Evolutionary conservation across 148 eudicot species (phyloP).

Genomic region (Dianthus caryophyllus): DNA sequence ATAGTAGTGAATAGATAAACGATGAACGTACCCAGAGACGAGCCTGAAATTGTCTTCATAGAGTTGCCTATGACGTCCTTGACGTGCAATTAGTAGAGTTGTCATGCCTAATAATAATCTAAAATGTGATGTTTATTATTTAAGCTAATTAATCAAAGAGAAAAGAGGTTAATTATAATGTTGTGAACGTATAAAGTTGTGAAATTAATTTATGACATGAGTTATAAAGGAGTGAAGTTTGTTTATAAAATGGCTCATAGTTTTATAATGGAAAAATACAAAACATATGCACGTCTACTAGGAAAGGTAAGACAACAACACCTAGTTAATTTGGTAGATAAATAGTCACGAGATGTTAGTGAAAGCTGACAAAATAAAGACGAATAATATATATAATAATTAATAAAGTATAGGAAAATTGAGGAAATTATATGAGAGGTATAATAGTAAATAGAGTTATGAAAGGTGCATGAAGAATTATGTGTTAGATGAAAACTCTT

Average conservation of each 20-base stretch:
- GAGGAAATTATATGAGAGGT: not conserved
- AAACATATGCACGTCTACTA: conserved; percentile 2
- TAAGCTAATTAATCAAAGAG: conserved; percentile 5
- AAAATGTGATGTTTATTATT: not conserved
- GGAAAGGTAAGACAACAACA: not conserved
- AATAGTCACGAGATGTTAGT: not conserved
- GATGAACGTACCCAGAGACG: conserved; percentile 32
- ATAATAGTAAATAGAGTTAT: not conserved
- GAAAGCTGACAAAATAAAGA: conserved; percentile 11
- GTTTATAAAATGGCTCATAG: not conserved
- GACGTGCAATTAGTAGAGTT: conserved; percentile 22
- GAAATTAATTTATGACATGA: not conserved
- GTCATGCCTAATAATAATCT: conserved; percentile 19
- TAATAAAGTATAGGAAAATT: not conserved
- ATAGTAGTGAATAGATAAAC: not conserved
- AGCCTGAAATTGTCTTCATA: conserved; percentile 34
- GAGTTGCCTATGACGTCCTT: conserved; percentile 37
- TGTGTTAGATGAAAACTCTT: not conserved
- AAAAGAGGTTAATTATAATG: not conserved
- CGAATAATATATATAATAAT: not conserved
- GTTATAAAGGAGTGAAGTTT: not conserved
- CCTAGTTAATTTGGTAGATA: not conserved
- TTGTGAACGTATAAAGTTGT: not conserved
- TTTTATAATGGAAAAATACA: conserved; percentile 4
- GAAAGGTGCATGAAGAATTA: not conserved